Percentiles rank a stretch among this genome's conserved stretches.
Conservation (phyloP, 2,329 filamentous ascomycete species). For the Colletotrichum tropicicola region DNA sequence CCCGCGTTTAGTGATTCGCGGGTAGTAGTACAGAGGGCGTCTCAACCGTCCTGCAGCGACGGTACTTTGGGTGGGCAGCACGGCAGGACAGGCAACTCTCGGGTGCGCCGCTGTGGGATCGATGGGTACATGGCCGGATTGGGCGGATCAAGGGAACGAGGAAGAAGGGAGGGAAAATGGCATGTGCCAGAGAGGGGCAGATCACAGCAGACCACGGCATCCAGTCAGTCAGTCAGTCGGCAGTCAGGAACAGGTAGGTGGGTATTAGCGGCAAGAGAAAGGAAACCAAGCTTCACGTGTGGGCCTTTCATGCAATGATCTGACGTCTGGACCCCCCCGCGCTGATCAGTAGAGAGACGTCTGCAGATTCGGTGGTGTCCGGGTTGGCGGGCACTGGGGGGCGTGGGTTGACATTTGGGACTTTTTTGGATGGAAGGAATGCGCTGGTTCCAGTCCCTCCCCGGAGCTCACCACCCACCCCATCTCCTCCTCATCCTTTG, state of each 20-base stretch:
- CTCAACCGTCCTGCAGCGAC: background rate
- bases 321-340: constrained; percentile 17
- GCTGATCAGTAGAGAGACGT: constrained; percentile 3
- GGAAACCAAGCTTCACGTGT: constrained; percentile 22
- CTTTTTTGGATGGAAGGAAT: background rate
- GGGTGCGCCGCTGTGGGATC: constrained; percentile 5
- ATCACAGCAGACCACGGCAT: background rate
- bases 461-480: no score
- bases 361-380: background rate
- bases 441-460: constrained; percentile 12
- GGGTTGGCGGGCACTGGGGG: background rate
- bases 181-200: background rate
- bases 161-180: background rate
- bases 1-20: background rate
- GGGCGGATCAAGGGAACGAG: constrained; percentile 16
- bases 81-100: background rate
- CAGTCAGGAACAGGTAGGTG: background rate
- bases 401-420: no score
- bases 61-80: background rate
- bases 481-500: no score
- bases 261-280: background rate
- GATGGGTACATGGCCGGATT: background rate
- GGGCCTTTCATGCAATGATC: constrained; percentile 24
- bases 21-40: background rate
- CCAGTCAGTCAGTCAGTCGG: no score